Percentiles rank a stretch among this genome's conserved stretches.
These are phyloP conservation scores for Noccaea caerulescens DNA, from an alignment of 345 rosid genomes.

Conservation along the genomic window DNA sequence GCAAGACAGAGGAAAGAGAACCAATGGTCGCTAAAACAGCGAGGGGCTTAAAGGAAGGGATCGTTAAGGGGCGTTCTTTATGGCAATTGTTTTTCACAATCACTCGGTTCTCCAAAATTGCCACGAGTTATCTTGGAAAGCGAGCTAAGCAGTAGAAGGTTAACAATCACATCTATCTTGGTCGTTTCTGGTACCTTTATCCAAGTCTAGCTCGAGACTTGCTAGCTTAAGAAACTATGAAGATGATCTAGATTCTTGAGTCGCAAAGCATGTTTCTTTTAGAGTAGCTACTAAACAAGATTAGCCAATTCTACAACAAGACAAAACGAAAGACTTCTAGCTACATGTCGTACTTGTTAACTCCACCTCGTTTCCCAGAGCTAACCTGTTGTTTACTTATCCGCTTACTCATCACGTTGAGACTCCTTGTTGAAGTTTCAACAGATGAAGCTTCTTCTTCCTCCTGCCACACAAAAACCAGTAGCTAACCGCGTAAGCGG, in stretches of 20 bases:
- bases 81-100: constrained; percentile 57
- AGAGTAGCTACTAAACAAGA: constrained; percentile 15
- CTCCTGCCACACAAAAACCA: constrained; percentile 29
- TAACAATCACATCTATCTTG: neutral
- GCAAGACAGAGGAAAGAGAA: constrained; percentile 46
- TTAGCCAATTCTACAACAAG: neutral
- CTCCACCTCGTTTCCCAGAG: constrained; percentile 39
- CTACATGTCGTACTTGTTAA: constrained; percentile 39
- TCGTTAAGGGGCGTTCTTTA: constrained; percentile 70
- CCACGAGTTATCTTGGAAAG: constrained; percentile 51
- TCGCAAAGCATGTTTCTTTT: constrained; percentile 14
- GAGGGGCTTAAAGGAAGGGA: constrained; percentile 59
- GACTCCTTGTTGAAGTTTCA: constrained; percentile 34
- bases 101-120: constrained; percentile 51
- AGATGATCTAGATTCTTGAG: constrained; percentile 20
- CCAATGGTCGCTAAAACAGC: constrained; percentile 67
- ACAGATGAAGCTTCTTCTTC: constrained; percentile 23
- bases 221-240: constrained; percentile 34
- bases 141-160: constrained; percentile 51
- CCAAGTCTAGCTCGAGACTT: constrained; percentile 20
- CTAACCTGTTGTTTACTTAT: constrained; percentile 26
- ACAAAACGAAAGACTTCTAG: constrained; percentile 9
- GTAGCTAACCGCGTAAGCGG: neutral
- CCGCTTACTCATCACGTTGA: constrained; percentile 4
- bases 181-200: neutral